Conservation (phyloP, 2,329 filamentous ascomycete species). For the Pyrenophora seminiperda region DNA sequence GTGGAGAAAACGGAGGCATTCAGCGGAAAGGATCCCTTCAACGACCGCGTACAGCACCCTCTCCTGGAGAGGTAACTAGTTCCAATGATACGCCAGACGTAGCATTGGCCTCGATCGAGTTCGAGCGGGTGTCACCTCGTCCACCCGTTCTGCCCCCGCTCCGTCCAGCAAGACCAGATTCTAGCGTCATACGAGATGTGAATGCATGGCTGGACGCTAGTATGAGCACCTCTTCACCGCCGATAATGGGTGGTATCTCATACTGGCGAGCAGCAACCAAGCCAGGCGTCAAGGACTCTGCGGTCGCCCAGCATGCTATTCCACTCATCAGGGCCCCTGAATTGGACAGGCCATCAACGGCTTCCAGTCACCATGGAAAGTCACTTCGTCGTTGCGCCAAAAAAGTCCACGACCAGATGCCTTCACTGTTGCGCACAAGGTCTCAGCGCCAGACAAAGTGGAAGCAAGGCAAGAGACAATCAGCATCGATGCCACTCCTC, state of each 20-base stretch:
- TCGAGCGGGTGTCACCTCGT: slow-evolving; percentile 14
- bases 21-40: slow-evolving; percentile 14
- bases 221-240: slow-evolving; percentile 29
- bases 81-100: neutral
- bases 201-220: slow-evolving; percentile 44
- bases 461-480: slow-evolving; percentile 28
- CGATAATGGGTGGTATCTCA: slow-evolving; percentile 41
- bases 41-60: slow-evolving; percentile 37
- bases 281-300: slow-evolving; percentile 7
- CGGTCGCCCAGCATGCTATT: slow-evolving; percentile 35
- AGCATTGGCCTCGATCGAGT: slow-evolving; percentile 12
- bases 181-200: slow-evolving; percentile 34
- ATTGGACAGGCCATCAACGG: slow-evolving; percentile 18
- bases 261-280: slow-evolving; percentile 38
- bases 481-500: slow-evolving; percentile 34
- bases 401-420: slow-evolving; percentile 40
- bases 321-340: slow-evolving; percentile 28
- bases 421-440: slow-evolving; percentile 28
- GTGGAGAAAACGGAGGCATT: slow-evolving; percentile 2
- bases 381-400: slow-evolving; percentile 35
- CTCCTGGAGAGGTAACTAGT: slow-evolving; percentile 5
- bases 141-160: slow-evolving; percentile 24
- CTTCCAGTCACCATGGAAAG: slow-evolving; percentile 29
- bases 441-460: slow-evolving; percentile 19
- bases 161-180: slow-evolving; percentile 32